These are phyloP conservation scores for Vitis labrusca DNA, from an alignment of 164 flowering plant species.

Conservation along the genomic window DNA sequence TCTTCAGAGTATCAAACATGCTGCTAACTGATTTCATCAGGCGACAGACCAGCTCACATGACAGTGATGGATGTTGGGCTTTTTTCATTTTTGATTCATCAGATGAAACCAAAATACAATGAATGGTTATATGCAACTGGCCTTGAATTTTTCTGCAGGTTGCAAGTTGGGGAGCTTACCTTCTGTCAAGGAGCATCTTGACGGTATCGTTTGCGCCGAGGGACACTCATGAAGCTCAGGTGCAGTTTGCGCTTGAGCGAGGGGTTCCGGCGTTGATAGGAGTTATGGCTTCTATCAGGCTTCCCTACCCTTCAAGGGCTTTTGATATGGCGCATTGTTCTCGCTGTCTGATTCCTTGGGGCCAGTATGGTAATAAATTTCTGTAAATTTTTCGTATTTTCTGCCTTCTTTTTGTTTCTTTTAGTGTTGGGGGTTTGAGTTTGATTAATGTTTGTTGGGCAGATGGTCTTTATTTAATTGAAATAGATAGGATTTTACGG, in stretches of 20 bases:
- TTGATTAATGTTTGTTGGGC: conserved; percentile 11
- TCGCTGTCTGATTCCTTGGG: conserved; percentile 97
- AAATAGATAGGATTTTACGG: conserved; percentile 77
- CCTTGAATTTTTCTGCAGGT: conserved; percentile 42
- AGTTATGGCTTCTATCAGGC: conserved; percentile 68
- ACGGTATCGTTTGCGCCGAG: conserved; percentile 89
- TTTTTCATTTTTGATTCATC: too few relatives aligned
- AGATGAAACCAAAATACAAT: too few relatives aligned
- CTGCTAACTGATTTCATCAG: too few relatives aligned
- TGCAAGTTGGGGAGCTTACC: conserved; percentile 94
- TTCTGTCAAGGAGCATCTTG: conserved; percentile 60
- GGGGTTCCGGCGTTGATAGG: conserved; percentile 98
- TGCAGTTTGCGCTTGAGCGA: conserved; percentile 92
- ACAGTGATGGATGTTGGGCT: too few relatives aligned
- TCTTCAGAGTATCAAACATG: too few relatives aligned
- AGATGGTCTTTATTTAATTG: conserved; percentile 84
- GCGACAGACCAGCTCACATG: too few relatives aligned
- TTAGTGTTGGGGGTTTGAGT: too few relatives aligned
- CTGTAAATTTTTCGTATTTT: too few relatives aligned
- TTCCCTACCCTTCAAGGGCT: conserved; percentile 89
- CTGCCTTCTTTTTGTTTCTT: too few relatives aligned
- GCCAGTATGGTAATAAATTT: conserved; percentile 9
- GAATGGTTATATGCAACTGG: too few relatives aligned
- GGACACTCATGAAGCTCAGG: conserved; percentile 91
- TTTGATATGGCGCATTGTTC: conserved; percentile 99